Evolutionary conservation across 768 basidiomycete genomes (phyloP).

Genomic region (Trametes cinnabarina): DNA sequence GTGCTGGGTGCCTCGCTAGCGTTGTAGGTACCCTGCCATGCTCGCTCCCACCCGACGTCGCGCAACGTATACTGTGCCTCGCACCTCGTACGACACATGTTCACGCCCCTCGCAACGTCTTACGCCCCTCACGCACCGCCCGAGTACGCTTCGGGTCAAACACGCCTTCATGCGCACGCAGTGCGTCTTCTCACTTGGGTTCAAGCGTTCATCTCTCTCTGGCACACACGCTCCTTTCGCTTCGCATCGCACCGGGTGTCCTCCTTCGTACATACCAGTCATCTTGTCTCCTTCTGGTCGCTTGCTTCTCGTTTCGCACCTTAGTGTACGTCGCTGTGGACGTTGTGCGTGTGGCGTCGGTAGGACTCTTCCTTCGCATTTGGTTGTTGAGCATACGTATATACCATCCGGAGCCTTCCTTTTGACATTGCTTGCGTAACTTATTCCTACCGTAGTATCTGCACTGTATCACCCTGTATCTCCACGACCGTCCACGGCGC

Average conservation of each 20-base stretch:
- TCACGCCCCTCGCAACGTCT: neutral
- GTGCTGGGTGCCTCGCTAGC: slow-evolving; percentile 1
- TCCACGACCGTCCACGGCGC: too few relatives aligned
- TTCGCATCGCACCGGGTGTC: neutral
- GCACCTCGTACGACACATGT: neutral
- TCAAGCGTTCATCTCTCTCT: neutral
- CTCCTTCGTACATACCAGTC: too few relatives aligned
- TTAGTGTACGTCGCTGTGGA: too few relatives aligned
- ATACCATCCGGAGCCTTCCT: neutral
- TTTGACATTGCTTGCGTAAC: neutral
- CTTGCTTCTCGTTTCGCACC: neutral
- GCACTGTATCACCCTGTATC: neutral
- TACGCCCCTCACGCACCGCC: neutral
- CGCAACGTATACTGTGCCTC: too few relatives aligned
- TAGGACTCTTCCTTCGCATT: neutral
- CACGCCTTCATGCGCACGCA: neutral
- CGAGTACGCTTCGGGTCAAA: neutral
- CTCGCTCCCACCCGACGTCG: neutral
- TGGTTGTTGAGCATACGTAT: neutral
- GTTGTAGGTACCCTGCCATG: neutral
- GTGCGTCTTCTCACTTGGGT: neutral
- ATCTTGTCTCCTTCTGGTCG: neutral
- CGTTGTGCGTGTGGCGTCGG: too few relatives aligned
- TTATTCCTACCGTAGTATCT: slow-evolving; percentile 2
- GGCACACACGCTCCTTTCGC: neutral